Percentiles rank a stretch among this genome's conserved stretches.
Evolutionary conservation across 805 yeast genomes (phyloP).

Genomic region (Saccharomycopsis sp.): DNA sequence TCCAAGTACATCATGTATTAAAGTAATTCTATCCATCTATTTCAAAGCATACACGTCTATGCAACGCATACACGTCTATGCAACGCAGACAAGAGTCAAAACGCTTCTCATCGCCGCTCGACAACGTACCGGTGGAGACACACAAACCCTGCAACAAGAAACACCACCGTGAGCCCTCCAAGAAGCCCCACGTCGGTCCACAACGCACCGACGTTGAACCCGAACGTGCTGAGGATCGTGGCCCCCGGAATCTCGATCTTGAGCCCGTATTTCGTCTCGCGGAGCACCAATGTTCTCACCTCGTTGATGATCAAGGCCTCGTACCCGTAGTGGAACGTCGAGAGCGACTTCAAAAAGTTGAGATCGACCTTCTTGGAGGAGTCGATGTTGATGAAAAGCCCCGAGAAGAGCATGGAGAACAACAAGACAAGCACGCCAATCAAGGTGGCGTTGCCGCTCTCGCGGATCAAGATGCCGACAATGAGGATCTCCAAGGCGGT

Average conservation of each 20-base stretch:
- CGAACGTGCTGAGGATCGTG: constrained; percentile 90
- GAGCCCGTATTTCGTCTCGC: constrained; percentile 85
- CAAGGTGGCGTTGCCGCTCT: constrained; percentile 88
- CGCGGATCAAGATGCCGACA: constrained; percentile 81
- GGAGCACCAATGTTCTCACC: constrained; percentile 75
- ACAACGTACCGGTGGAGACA: constrained; percentile 67
- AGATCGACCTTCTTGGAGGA: constrained; percentile 45
- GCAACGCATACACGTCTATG: too few species aligned
- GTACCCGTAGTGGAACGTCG: constrained; percentile 93
- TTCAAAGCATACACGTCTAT: too few species aligned
- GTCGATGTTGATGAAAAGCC: constrained; percentile 75
- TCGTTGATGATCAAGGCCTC: constrained; percentile 91
- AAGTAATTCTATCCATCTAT: too few species aligned
- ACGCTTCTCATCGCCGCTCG: constrained; percentile 50
- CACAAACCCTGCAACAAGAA: constrained; percentile 63
- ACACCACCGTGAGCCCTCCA: constrained; percentile 47
- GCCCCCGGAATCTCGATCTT: constrained; percentile 98
- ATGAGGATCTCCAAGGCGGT: constrained; percentile 79
- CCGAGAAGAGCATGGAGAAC: constrained; percentile 87
- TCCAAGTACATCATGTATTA: too few species aligned
- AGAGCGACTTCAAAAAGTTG: constrained; percentile 71
- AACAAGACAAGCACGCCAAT: constrained; percentile 76
- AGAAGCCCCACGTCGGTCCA: constrained; percentile 59
- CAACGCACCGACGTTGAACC: constrained; percentile 78
- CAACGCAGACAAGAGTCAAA: too few species aligned